Evolutionary conservation across 257 asterid genomes (phyloP), one percentile per base, ranked within the genome.

Genomic region (Scutellaria minor): DNA sequence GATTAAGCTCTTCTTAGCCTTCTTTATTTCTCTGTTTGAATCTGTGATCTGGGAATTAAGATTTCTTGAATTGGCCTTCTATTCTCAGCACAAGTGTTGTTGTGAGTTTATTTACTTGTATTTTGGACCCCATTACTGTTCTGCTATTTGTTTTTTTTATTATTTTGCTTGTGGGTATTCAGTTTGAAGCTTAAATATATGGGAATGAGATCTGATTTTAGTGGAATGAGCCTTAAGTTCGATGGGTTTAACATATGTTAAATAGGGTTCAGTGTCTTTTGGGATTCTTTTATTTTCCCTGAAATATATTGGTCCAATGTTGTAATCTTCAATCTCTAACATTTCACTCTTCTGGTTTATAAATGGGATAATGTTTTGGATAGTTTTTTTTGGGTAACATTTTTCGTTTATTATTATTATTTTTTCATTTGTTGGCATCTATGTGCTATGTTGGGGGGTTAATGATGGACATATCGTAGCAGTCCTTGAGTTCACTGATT

Each of bases 181-280:
- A 53, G 44, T 7, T 70, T 64, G 60, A 12, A 47, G 37, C 59
- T 69, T 57, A 37, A 37, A 3, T 14, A 15, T 51, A 3, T 27
- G 72, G 62, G 63, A 31, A 1, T 65, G 70, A 47, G 76, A 53
- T 73, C 64, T 68, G 71, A 42, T 15, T 61, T 68, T 27, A 10
- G 44, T 15, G 54, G 66, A 58, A 39, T 67, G 50, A 6, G 64
- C 41, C 35, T 51, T 12, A 24, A 13, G 13, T 66, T n/a, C 6
- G 64, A 58, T 9, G 60, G 53, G 64, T 20, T 45, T 37, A 35
- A 6, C 73, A 18, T 61, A 45, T 27, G n/a, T 73, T 62, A 27
- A 51, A 15, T 72, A 40, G 39, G 60, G 18, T 15, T 51, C 9
- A 51, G 10, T 42, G 50, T 51, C 45, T 12, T 57, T 54, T 39